phyloP scores from a whole-genome alignment of 1,284 basidiomycete species.

The Meripilus lineatus region DNA sequence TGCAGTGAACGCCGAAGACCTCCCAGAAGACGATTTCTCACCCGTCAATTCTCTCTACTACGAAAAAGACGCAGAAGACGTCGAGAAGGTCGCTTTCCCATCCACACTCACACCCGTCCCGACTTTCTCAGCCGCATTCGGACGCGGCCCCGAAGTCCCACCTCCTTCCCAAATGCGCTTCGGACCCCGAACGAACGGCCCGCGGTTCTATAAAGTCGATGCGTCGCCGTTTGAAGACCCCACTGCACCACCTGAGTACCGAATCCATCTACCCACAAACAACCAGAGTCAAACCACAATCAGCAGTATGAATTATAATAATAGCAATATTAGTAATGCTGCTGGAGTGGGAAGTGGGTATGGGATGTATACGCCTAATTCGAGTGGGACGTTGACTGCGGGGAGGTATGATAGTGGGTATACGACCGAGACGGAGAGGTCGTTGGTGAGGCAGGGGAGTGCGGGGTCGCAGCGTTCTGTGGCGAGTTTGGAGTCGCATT shows the following conservation, averaged over 20 bases:
- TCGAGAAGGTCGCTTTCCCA: conserved; percentile 67
- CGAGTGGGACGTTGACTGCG: too few relatives aligned
- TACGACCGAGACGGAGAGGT: too few relatives aligned
- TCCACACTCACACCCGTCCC: conserved; percentile 46
- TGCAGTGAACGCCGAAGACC: conserved; percentile 53
- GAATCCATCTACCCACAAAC: conserved; percentile 5
- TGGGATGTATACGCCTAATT: too few relatives aligned
- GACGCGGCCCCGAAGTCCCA: conserved; percentile 33
- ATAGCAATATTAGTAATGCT: too few relatives aligned
- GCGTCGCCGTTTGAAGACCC: conserved; percentile 28
- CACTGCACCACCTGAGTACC: conserved; percentile 23
- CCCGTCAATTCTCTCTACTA: conserved; percentile 26
- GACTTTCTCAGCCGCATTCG: conserved; percentile 49
- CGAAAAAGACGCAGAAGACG: conserved; percentile 25
- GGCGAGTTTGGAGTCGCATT: too few relatives aligned
- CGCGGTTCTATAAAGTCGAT: conserved; percentile 41
- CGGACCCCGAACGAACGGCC: conserved; percentile 33
- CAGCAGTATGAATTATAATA: too few relatives aligned
- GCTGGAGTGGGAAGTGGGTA: too few relatives aligned
- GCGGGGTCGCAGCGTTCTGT: too few relatives aligned
- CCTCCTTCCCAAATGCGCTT: conserved; percentile 36
- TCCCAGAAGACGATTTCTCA: conserved; percentile 46
- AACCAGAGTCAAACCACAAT: conserved; percentile 3
- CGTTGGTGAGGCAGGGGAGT: too few relatives aligned
- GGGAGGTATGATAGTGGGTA: too few relatives aligned